phyloP scores from a whole-genome alignment of 257 asterid genomes.

The Parsonsia alboflavescens region DNA sequence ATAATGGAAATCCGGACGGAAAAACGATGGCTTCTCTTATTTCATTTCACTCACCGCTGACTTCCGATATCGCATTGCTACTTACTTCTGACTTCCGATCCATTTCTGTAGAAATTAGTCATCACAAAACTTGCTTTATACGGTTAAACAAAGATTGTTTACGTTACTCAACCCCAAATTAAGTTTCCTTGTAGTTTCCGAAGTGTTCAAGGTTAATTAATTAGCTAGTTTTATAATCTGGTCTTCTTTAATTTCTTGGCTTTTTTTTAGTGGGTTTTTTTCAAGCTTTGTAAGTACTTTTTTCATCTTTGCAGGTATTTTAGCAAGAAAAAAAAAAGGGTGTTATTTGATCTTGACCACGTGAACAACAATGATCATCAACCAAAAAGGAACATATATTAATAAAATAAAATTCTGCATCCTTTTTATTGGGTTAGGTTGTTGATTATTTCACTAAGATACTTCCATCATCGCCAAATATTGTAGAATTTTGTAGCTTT shows the following conservation, averaged over 20 bases:
- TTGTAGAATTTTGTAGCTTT: background rate
- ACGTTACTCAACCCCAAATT: conserved; percentile 3
- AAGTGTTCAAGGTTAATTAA: background rate
- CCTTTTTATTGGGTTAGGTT: background rate
- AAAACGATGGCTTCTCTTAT: background rate
- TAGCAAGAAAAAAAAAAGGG: background rate
- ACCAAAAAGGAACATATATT: background rate
- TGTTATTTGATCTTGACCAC: background rate
- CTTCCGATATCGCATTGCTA: background rate
- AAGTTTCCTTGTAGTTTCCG: background rate
- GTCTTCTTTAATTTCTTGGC: too few species aligned
- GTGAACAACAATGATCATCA: background rate
- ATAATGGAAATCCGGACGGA: background rate
- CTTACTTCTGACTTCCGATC: conserved; percentile 10
- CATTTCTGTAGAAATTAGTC: conserved; percentile 4
- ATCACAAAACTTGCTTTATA: conserved; percentile 5
- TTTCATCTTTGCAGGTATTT: background rate
- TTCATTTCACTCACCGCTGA: background rate
- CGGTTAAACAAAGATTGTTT: conserved; percentile 7
- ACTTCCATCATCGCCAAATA: background rate
- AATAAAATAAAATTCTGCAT: too few species aligned
- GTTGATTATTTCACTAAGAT: background rate
- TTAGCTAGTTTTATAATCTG: too few species aligned
- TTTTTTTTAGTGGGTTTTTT: too few species aligned
- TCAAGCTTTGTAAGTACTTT: background rate